Evolutionary conservation across 2,329 filamentous ascomycete species (phyloP).

Genomic region (Clarireedia monteithiana): DNA sequence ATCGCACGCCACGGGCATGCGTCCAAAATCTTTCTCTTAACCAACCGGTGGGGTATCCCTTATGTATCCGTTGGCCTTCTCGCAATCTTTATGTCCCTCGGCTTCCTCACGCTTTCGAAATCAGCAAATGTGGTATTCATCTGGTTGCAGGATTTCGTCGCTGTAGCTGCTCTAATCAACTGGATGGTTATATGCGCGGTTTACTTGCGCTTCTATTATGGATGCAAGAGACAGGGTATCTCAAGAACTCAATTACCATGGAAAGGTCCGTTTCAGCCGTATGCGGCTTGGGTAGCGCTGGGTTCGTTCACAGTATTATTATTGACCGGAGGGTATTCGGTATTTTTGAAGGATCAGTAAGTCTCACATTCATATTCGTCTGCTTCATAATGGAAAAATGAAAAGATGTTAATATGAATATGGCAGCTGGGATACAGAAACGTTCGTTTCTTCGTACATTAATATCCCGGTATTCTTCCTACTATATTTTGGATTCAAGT

Average conservation of each 20-base stretch:
- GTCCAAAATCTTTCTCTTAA: slow-evolving; percentile 43
- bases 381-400: no score
- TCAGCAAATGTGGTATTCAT: slow-evolving; percentile 54
- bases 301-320: slow-evolving; percentile 56
- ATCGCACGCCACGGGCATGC: slow-evolving; percentile 49
- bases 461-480: slow-evolving; percentile 35
- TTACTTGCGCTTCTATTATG: slow-evolving; percentile 48
- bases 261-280: slow-evolving; percentile 37
- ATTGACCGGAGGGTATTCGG: slow-evolving; percentile 60
- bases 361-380: background rate
- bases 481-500: slow-evolving; percentile 44
- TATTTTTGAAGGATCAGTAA: slow-evolving; percentile 48
- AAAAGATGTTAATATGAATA: no score
- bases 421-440: slow-evolving; percentile 41
- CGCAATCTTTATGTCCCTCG: slow-evolving; percentile 50
- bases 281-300: slow-evolving; percentile 53
- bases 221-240: slow-evolving; percentile 49
- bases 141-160: slow-evolving; percentile 55
- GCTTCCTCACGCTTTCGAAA: slow-evolving; percentile 57
- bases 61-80: slow-evolving; percentile 51
- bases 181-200: slow-evolving; percentile 54
- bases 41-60: slow-evolving; percentile 47
- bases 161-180: slow-evolving; percentile 54
- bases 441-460: slow-evolving; percentile 55
- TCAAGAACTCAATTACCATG: slow-evolving; percentile 45